Percentiles rank a stretch among this genome's conserved stretches.
These are phyloP conservation scores for Beverwykella pulmonaria DNA, from an alignment of 495 filamentous ascomycete genomes.

Conservation along the genomic window DNA sequence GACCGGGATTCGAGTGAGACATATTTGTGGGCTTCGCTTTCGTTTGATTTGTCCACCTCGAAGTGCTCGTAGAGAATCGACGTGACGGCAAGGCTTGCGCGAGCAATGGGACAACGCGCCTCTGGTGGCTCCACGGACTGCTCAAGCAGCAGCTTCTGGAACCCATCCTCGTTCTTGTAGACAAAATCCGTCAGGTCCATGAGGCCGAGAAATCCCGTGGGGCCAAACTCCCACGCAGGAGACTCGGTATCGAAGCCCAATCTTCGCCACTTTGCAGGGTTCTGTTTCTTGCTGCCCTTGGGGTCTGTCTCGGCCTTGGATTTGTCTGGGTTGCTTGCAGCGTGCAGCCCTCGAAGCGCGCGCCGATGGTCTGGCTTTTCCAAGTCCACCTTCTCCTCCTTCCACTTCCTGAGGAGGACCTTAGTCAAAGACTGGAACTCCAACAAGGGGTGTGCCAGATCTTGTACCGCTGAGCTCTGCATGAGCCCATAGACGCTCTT, in stretches of 20 bases:
- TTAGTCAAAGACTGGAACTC: constrained; percentile 95
- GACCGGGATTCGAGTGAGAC: constrained; percentile 74
- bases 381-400: constrained; percentile 78
- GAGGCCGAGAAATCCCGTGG: constrained; percentile 88
- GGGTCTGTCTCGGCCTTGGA: constrained; percentile 44
- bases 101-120: constrained; percentile 84
- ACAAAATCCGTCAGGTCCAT: constrained; percentile 97
- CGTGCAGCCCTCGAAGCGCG: constrained; percentile 79
- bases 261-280: constrained; percentile 91
- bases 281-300: constrained; percentile 65
- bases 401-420: constrained; percentile 86
- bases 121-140: constrained; percentile 73
- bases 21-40: constrained; percentile 78
- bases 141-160: constrained; percentile 85
- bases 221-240: constrained; percentile 80
- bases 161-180: constrained; percentile 83
- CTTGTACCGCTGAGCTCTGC: constrained; percentile 91
- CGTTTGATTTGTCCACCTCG: constrained; percentile 83
- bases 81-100: constrained; percentile 85
- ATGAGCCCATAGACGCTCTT: constrained; percentile 86
- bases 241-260: constrained; percentile 91
- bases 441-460: constrained; percentile 87
- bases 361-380: constrained; percentile 87
- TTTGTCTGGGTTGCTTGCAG: constrained; percentile 72
- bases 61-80: constrained; percentile 93